Evolutionary conservation across 805 yeast genomes (phyloP).

Genomic region (Lipomyces kockii): DNA sequence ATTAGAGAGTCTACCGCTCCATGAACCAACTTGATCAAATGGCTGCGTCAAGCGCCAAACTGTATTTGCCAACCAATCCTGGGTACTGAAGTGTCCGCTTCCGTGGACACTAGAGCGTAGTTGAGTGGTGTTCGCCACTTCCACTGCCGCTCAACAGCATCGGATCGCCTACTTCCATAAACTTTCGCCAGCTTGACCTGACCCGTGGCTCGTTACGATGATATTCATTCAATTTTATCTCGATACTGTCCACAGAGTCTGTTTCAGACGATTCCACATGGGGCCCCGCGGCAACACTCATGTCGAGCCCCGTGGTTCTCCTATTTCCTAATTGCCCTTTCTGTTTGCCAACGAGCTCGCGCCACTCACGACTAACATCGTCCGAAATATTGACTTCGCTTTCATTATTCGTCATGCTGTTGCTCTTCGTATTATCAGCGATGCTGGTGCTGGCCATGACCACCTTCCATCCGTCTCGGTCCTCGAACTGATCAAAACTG

Average conservation of each 20-base stretch:
- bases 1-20: neutral
- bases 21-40: neutral
- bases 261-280: neutral
- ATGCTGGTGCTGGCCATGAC: neutral
- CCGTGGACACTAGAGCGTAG: neutral
- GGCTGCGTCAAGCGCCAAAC: no score
- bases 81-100: neutral
- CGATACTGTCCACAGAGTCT: neutral
- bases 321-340: neutral
- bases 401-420: neutral
- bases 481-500: neutral
- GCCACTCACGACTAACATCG: constrained; percentile 2
- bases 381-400: neutral
- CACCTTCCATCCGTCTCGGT: neutral
- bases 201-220: neutral
- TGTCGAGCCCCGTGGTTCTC: neutral
- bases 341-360: neutral
- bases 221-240: neutral
- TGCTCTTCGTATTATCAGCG: neutral
- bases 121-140: neutral
- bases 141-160: neutral
- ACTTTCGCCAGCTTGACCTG: neutral
- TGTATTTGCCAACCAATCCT: neutral
- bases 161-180: neutral
- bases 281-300: neutral